Base-by-base conservation (phyloP, 2,329 filamentous ascomycete species). In the Cercospora sp. region DNA sequence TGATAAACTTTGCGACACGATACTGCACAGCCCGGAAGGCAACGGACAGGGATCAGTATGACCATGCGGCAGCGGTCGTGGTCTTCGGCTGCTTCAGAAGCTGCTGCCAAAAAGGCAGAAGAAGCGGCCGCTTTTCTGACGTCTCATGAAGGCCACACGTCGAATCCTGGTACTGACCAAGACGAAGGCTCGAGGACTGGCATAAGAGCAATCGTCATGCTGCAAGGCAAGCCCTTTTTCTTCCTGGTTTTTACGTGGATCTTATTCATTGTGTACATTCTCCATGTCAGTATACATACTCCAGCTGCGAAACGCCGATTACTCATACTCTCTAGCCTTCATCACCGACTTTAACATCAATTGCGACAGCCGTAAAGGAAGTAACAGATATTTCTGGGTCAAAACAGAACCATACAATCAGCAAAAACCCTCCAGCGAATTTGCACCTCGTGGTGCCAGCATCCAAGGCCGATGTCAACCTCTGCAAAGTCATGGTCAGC, bases 381-480 rank as follows among this genome's bases (percentile, higher is more conserved):
- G 63, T 24, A 32, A 30, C 32, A 13, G 37, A 62, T 9, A n/a
- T 45, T 21, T n/a, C 62, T n/a, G 40, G 53, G 21, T 40, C 51
- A 57, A 59, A 53, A 58, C 62, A 65, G 37, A 58, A 65, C 24
- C 62, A 65, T 18, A 59, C 53, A 10, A 51, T 58, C 28, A 66
- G 58, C 45, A 68, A 59, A 24, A 61, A 57, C 8, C 63, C 63
- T 30, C 69, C 69, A 21, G 63, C 66, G 18, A 72, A 73, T 30
- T 66, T 77, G 26, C 74, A 77, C 60, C 53, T 77, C 12, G 61
- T 77, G 24, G 66, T 76, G 9, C 72, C 75, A 21, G 71, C 72
- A 3, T 71, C 70, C 5, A 61, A 68, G n/a, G 58, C 72, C 18
- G 69, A 76, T 63, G 58, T 61, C 13, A 72, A 77, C 58, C 61